These are phyloP conservation scores for Talaromyces thailandensis DNA, from an alignment of 495 filamentous ascomycete genomes.

Conservation along the genomic window DNA sequence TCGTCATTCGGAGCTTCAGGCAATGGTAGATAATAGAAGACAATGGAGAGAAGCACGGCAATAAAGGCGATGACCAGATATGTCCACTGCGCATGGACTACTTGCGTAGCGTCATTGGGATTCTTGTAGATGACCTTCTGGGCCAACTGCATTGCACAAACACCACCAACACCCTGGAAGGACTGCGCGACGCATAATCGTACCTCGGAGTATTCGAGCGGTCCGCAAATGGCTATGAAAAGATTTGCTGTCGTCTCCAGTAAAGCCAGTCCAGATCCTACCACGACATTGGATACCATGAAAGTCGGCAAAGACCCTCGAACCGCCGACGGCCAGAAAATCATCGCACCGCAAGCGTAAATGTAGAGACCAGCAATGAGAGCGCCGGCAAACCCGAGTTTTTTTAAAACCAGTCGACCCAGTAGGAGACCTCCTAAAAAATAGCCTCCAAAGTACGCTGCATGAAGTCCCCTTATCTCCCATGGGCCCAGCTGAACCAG, in stretches of 20 bases:
- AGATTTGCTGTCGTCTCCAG: constrained; percentile 59
- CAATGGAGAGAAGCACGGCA: constrained; percentile 51
- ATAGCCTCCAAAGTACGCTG: constrained; percentile 59
- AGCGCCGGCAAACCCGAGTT: constrained; percentile 59
- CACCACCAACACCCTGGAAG: constrained; percentile 54
- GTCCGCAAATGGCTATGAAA: constrained; percentile 61
- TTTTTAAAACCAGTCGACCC: constrained; percentile 47
- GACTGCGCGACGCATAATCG: constrained; percentile 58
- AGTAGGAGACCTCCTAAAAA: constrained; percentile 46
- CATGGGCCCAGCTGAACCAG: constrained; percentile 35
- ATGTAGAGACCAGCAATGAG: constrained; percentile 56
- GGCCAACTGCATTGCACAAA: constrained; percentile 51
- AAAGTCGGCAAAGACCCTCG: constrained; percentile 57
- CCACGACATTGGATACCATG: constrained; percentile 56
- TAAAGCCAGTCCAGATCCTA: constrained; percentile 52
- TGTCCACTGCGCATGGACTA: constrained; percentile 63
- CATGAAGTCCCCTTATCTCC: constrained; percentile 49
- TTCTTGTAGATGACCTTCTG: constrained; percentile 50
- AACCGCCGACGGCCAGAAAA: constrained; percentile 67
- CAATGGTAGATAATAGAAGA: constrained; percentile 55
- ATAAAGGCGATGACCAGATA: constrained; percentile 61
- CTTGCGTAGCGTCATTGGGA: constrained; percentile 38
- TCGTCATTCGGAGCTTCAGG: constrained; percentile 61
- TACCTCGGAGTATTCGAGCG: constrained; percentile 53
- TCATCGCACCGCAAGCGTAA: constrained; percentile 52